A percentile compares a stretch with the other conserved stretches of the same genome.
phyloP scores from a whole-genome alignment of 495 filamentous ascomycete species.

The Cercophora scortea region DNA sequence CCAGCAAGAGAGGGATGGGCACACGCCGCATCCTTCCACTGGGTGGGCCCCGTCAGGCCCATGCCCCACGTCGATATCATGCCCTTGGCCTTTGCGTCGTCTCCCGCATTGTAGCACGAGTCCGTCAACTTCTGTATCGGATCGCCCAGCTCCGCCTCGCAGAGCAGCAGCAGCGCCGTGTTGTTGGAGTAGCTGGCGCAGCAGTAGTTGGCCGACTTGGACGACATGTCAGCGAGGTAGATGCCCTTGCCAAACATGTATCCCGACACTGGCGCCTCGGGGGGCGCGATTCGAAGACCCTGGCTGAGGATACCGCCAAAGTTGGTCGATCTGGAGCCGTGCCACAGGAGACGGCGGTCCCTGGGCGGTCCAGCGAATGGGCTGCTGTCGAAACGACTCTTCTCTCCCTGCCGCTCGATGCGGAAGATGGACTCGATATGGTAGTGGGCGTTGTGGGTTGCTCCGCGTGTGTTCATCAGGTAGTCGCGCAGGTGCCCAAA shows the following conservation, averaged over 20 bases:
- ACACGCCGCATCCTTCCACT: constrained; percentile 68
- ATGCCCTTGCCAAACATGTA: constrained; percentile 87
- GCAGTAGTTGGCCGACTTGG: constrained; percentile 72
- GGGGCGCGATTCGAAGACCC: constrained; percentile 79
- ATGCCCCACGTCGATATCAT: constrained; percentile 59
- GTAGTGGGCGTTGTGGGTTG: constrained; percentile 54
- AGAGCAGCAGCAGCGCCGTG: constrained; percentile 57
- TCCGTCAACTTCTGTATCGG: constrained; percentile 53
- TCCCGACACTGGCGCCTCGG: constrained; percentile 68
- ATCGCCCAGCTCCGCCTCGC: constrained; percentile 70
- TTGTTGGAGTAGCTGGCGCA: constrained; percentile 34
- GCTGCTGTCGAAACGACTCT: constrained; percentile 55
- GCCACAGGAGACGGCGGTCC: constrained; percentile 74
- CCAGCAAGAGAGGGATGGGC: constrained; percentile 57
- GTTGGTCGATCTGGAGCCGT: constrained; percentile 71
- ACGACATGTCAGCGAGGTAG: constrained; percentile 77
- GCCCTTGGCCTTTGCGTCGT: constrained; percentile 50
- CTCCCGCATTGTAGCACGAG: constrained; percentile 52
- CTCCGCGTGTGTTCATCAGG: constrained; percentile 55
- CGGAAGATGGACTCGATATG: constrained; percentile 73
- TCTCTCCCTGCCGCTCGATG: constrained; percentile 68
- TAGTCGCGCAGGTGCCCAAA: constrained; percentile 58
- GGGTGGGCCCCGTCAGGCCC: constrained; percentile 50
- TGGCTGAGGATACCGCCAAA: constrained; percentile 78
- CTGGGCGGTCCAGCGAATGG: constrained; percentile 28